Evolutionary conservation across 352 stramenopile genomes (phyloP).

Genomic region (Stramenopiles sp.): DNA sequence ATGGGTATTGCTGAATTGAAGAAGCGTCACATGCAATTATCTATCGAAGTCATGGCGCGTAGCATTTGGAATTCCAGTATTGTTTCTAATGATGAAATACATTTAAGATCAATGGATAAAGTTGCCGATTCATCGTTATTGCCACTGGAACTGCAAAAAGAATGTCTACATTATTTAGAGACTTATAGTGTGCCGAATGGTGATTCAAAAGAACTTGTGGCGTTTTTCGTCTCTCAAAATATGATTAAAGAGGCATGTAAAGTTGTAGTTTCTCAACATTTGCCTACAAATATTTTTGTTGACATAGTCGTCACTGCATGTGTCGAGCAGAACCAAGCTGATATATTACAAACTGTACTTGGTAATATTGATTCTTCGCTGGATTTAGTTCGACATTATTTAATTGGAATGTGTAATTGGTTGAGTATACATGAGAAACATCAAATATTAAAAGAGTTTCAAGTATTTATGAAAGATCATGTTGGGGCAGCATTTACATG

Average conservation of each 20-base stretch:
- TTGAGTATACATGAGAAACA: not conserved
- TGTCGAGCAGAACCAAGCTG: not conserved
- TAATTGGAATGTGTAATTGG: not conserved
- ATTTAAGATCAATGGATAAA: not conserved
- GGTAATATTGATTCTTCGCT: not conserved
- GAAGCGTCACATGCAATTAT: not conserved
- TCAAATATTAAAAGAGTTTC: not conserved
- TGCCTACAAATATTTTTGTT: not conserved
- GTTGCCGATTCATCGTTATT: not conserved
- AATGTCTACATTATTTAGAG: not conserved
- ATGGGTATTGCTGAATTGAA: not conserved
- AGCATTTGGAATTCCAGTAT: not conserved
- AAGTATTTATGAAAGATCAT: not conserved
- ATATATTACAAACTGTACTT: not conserved
- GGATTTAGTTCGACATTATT: not conserved
- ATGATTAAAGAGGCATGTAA: not conserved
- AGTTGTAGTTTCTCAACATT: not conserved
- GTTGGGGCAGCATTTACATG: not conserved
- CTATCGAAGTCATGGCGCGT: not conserved
- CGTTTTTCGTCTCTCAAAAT: not conserved
- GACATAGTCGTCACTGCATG: not conserved
- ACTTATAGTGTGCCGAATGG: not conserved
- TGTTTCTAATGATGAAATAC: not conserved
- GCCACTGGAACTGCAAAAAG: not conserved
- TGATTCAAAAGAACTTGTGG: not conserved